Evolutionary conservation across 495 filamentous ascomycete species (phyloP).

Genomic region (Hypoxylon intermedium): DNA sequence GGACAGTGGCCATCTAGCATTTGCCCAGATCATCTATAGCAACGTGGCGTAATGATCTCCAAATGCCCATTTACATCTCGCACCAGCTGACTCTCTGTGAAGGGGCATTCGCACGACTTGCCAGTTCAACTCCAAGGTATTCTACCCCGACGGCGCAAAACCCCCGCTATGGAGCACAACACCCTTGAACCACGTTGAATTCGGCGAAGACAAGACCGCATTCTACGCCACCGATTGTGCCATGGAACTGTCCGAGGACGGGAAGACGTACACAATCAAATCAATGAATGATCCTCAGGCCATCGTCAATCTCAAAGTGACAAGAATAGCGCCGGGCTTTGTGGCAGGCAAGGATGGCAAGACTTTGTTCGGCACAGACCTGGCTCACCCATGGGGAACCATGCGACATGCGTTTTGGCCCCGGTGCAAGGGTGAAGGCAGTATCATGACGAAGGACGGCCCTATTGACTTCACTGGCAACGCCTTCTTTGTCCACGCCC

Average conservation of each 20-base stretch:
- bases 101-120: conserved; percentile 89
- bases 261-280: conserved; percentile 81
- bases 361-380: conserved; percentile 83
- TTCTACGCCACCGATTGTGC: conserved; percentile 87
- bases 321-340: conserved; percentile 78
- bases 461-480: conserved; percentile 82
- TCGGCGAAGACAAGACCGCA: conserved; percentile 79
- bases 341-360: conserved; percentile 86
- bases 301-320: conserved; percentile 84
- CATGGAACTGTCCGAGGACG: conserved; percentile 83
- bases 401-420: conserved; percentile 96
- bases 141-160: conserved; percentile 70
- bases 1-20: conserved; percentile 75
- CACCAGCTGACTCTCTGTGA: conserved; percentile 43
- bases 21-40: conserved; percentile 95
- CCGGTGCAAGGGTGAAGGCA: conserved; percentile 78
- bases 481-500: conserved; percentile 77
- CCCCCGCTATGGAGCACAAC: conserved; percentile 83
- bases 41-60: conserved; percentile 82
- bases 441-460: conserved; percentile 80
- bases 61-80: conserved; percentile 9
- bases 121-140: conserved; percentile 92
- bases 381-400: conserved; percentile 83
- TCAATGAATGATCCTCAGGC: conserved; percentile 77
- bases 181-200: conserved; percentile 74